Evolutionary conservation across 2,329 filamentous ascomycete species (phyloP).

Genomic region (Capronia americana): DNA sequence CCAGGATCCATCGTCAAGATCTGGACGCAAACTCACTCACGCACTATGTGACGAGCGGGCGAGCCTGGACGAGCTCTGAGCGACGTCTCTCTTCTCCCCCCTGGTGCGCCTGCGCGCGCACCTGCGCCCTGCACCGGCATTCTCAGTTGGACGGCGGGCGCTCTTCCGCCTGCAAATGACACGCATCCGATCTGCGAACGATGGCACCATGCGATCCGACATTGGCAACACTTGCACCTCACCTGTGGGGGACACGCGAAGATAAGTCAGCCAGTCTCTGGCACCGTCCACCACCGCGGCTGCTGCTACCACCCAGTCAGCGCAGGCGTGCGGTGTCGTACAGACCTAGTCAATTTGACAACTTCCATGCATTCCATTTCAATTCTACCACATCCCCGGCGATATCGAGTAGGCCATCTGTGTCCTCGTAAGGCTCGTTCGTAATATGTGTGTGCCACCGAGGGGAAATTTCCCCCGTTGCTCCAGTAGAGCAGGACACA

Average conservation of each 20-base stretch:
- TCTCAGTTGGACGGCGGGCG: background rate
- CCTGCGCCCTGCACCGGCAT: background rate
- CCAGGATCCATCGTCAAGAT: background rate
- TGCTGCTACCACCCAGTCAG: background rate
- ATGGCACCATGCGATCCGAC: background rate
- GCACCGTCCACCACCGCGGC: background rate
- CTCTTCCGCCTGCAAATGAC: background rate
- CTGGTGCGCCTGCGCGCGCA: background rate
- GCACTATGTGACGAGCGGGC: background rate
- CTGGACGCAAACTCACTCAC: background rate
- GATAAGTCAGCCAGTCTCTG: background rate
- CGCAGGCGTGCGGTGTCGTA: background rate
- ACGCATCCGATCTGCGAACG: background rate
- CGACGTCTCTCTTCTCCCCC: background rate
- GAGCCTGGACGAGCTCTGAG: background rate
- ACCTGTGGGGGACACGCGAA: background rate
- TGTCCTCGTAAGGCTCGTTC: background rate
- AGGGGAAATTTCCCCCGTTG: constrained; percentile 9
- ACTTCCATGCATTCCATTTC: constrained; percentile 5
- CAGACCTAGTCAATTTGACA: constrained; percentile 14
- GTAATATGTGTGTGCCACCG: background rate
- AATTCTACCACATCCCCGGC: background rate
- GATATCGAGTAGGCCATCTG: background rate
- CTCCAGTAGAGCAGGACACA: background rate
- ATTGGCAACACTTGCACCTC: background rate